Conservation (phyloP, 2,329 filamentous ascomycete genomes). For the Aspergillus neotritici region DNA sequence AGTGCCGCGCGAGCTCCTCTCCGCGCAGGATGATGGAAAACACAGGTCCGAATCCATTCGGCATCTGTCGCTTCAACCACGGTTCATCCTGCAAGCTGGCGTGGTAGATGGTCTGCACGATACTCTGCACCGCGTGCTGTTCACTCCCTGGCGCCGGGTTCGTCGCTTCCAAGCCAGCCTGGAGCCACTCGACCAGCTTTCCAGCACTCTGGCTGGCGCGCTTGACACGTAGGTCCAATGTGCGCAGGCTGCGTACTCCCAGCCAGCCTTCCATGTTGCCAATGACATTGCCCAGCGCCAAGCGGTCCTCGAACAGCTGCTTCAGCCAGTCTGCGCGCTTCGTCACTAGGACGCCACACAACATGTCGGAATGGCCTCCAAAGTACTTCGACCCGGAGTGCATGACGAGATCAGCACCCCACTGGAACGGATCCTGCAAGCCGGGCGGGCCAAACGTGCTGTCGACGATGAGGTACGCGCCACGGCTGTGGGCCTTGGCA, state of each 20-base stretch:
- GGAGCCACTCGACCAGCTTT: slow-evolving; percentile 68
- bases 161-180: slow-evolving; percentile 41
- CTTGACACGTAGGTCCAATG: slow-evolving; percentile 73
- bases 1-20: slow-evolving; percentile 53
- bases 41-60: slow-evolving; percentile 79
- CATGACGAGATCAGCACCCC: slow-evolving; percentile 81
- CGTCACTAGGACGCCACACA: slow-evolving; percentile 79
- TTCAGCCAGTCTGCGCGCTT: slow-evolving; percentile 53
- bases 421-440: slow-evolving; percentile 75
- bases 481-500: slow-evolving; percentile 61
- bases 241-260: slow-evolving; percentile 77
- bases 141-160: slow-evolving; percentile 37
- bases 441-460: slow-evolving; percentile 90
- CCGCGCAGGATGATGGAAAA: slow-evolving; percentile 66
- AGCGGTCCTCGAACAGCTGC: slow-evolving; percentile 60
- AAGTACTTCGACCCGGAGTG: slow-evolving; percentile 95
- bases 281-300: slow-evolving; percentile 77
- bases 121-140: slow-evolving; percentile 43
- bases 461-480: slow-evolving; percentile 80
- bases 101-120: slow-evolving; percentile 63
- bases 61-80: slow-evolving; percentile 87
- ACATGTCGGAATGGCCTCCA: slow-evolving; percentile 88
- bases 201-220: slow-evolving; percentile 67
- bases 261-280: slow-evolving; percentile 90
- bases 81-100: slow-evolving; percentile 69